phyloP scores from a whole-genome alignment of 2,329 filamentous ascomycete species.

The Pseudogymnoascus sp. region DNA sequence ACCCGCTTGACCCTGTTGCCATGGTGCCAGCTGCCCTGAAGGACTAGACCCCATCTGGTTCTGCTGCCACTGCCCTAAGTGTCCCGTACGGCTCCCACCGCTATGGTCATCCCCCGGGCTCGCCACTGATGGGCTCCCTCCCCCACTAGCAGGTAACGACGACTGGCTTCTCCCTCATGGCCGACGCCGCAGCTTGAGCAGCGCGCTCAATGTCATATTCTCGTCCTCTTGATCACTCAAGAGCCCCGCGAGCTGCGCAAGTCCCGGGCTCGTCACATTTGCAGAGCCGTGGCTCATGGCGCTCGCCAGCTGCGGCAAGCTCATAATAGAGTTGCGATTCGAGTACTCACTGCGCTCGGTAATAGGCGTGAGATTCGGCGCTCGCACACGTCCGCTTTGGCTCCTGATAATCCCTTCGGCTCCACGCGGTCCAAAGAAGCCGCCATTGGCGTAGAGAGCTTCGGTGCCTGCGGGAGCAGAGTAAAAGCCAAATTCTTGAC shows the following conservation, averaged over 20 bases:
- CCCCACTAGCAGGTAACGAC: constrained; percentile 46
- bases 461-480: constrained; percentile 47
- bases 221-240: constrained; percentile 46
- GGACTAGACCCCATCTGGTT: constrained; percentile 17
- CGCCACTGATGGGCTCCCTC: constrained; percentile 31
- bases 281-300: constrained; percentile 35
- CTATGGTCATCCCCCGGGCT: constrained; percentile 21
- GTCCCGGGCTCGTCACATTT: constrained; percentile 59
- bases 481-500: constrained; percentile 95
- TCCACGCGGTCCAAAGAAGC: constrained; percentile 78
- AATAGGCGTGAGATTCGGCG: constrained; percentile 92
- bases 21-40: constrained; percentile 19
- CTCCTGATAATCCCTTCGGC: constrained; percentile 52
- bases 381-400: constrained; percentile 67
- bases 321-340: constrained; percentile 85
- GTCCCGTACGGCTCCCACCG: constrained; percentile 1
- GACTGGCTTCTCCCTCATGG: constrained; percentile 78
- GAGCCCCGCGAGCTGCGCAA: constrained; percentile 67
- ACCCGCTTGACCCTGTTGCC: constrained; percentile 14
- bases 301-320: constrained; percentile 48
- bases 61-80: constrained; percentile 1
- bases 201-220: constrained; percentile 66
- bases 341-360: constrained; percentile 95
- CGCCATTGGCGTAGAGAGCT: constrained; percentile 61
- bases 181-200: constrained; percentile 62